Conservation (phyloP, 2,329 filamentous ascomycete species). For the Scedosporium dehoogii region DNA sequence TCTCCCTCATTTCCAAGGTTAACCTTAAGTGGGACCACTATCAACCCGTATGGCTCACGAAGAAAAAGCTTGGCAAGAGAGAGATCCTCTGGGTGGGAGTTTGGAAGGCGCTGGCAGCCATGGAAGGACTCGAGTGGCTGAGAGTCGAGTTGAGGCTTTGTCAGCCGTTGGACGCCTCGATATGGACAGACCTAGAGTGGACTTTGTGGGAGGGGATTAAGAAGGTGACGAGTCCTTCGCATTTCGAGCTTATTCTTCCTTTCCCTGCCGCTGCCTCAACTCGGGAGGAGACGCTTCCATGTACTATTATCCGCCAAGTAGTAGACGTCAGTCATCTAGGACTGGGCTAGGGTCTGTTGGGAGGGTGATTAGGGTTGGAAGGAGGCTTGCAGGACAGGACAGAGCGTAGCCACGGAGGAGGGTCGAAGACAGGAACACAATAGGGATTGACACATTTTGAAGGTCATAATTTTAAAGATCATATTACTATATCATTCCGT, state of each 20-base stretch:
- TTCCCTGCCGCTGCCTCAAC: conserved; percentile 10
- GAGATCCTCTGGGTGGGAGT: conserved; percentile 8
- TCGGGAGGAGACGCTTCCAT: conserved; percentile 11
- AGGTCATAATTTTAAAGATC: conserved; percentile 1
- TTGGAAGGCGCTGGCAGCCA: conserved; percentile 10
- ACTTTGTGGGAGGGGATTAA: conserved; percentile 9
- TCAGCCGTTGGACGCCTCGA: neutral
- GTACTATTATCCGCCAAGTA: conserved; percentile 10
- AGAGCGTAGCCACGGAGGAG: neutral
- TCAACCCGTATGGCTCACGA: conserved; percentile 1
- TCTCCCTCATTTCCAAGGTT: conserved; percentile 4
- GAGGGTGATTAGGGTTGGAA: neutral
- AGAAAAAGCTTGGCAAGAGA: neutral
- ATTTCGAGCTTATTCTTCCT: conserved; percentile 12
- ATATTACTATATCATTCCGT: neutral
- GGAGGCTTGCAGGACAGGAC: neutral
- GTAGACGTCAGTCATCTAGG: neutral
- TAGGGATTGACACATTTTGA: neutral
- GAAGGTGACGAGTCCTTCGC: conserved; percentile 11
- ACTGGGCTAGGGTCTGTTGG: neutral
- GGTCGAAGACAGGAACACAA: neutral
- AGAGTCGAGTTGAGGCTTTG: conserved; percentile 8
- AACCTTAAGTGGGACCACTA: conserved; percentile 5
- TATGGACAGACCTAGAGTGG: conserved; percentile 8
- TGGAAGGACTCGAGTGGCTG: conserved; percentile 12